phyloP scores from a whole-genome alignment of 2,329 filamentous ascomycete species.

The Aspergillus aculeatinus region DNA sequence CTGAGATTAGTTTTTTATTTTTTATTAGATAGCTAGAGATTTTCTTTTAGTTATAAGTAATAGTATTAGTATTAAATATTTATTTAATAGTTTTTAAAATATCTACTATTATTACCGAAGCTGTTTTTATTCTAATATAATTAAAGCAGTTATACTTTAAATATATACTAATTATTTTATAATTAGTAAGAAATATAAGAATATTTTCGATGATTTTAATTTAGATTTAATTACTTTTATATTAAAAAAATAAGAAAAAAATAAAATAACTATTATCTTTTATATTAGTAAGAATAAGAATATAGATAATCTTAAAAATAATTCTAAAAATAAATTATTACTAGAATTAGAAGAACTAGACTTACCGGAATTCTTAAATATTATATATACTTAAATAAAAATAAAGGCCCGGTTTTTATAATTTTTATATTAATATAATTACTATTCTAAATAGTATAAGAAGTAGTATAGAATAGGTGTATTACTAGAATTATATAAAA shows the following conservation, averaged over 20 bases:
- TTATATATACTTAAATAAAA: not conserved
- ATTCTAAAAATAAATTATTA: not conserved
- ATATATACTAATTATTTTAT: conserved; percentile 3
- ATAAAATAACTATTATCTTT: not conserved
- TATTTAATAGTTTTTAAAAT: no score
- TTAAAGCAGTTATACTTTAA: not conserved
- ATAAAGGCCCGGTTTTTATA: no score
- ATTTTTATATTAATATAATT: no score
- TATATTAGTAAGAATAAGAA: not conserved
- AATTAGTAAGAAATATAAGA: not conserved
- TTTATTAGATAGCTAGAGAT: no score
- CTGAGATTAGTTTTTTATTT: no score
- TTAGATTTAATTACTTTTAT: not conserved
- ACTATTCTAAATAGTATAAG: no score
- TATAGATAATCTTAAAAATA: not conserved
- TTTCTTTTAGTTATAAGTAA: no score
- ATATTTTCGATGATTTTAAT: conserved; percentile 2
- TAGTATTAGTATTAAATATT: no score
- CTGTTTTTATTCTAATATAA: no score
- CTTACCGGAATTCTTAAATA: not conserved
- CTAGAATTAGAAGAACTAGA: not conserved
- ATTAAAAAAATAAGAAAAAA: not conserved
- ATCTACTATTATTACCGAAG: no score
- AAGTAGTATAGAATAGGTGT: no score
- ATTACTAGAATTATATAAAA: no score